Evolutionary conservation across 805 yeast genomes (phyloP).

Genomic region (Priceomyces haplophilus): DNA sequence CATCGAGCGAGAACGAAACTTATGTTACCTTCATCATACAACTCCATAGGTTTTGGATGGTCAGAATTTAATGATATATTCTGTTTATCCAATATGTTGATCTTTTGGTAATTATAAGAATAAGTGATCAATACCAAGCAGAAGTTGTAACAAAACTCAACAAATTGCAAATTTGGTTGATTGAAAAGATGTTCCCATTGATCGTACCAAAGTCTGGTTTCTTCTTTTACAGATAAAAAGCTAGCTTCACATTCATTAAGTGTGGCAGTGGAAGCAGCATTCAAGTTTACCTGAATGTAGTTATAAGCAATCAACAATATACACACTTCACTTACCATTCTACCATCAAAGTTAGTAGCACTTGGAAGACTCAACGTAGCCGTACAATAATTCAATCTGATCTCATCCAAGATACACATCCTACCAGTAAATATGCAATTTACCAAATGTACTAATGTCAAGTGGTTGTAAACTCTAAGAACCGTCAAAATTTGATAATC

Average conservation of each 20-base stretch:
- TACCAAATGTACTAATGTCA: conserved; percentile 64
- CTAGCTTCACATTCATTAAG: conserved; percentile 20
- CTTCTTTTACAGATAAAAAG: conserved; percentile 41
- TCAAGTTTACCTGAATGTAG: conserved; percentile 44
- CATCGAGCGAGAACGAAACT: conserved; percentile 21
- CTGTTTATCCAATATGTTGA: conserved; percentile 1
- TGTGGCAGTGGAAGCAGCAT: conserved; percentile 11
- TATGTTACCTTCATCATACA: conserved; percentile 21
- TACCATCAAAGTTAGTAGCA: conserved; percentile 76
- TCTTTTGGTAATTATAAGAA: conserved; percentile 30
- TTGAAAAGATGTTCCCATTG: conserved; percentile 68
- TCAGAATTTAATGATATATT: not conserved
- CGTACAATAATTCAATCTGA: conserved; percentile 56
- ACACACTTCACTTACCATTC: conserved; percentile 75
- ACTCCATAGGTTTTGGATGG: conserved; percentile 1
- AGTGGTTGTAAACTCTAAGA: conserved; percentile 68
- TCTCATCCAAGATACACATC: conserved; percentile 58
- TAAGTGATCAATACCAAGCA: conserved; percentile 51
- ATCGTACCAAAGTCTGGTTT: conserved; percentile 57
- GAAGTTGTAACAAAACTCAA: conserved; percentile 67
- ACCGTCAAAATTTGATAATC: conserved; percentile 54
- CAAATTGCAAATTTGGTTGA: conserved; percentile 72
- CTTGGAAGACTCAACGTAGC: conserved; percentile 53
- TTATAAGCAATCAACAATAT: conserved; percentile 57
- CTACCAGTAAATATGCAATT: conserved; percentile 66